phyloP scores from a whole-genome alignment of 2,329 filamentous ascomycete species.

The Tolypocladium cylindrosporum region DNA sequence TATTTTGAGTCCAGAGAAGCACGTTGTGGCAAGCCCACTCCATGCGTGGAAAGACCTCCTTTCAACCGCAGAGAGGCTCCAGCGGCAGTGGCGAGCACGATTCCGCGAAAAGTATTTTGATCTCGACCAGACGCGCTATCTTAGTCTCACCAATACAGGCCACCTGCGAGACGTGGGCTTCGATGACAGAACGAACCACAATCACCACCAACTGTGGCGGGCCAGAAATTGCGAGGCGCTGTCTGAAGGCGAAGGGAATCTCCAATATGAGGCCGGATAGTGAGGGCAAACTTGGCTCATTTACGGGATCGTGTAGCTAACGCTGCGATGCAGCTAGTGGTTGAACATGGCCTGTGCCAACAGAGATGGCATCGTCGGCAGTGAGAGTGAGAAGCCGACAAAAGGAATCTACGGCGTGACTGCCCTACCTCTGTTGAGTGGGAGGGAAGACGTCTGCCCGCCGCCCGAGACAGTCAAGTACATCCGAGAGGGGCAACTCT shows the following conservation, averaged over 20 bases:
- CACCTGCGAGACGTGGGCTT: slow-evolving; percentile 31
- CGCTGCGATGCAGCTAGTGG: slow-evolving; percentile 40
- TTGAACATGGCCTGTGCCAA: slow-evolving; percentile 44
- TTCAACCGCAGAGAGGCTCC: slow-evolving; percentile 26
- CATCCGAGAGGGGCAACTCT: slow-evolving; percentile 29
- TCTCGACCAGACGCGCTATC: slow-evolving; percentile 33
- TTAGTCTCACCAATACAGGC: slow-evolving; percentile 23
- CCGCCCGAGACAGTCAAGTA: slow-evolving; percentile 28
- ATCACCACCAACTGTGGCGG: slow-evolving; percentile 24
- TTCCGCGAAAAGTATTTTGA: slow-evolving; percentile 34
- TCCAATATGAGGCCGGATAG: slow-evolving; percentile 37
- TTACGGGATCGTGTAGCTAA: slow-evolving; percentile 7
- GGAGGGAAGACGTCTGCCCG: slow-evolving; percentile 33
- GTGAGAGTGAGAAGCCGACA: slow-evolving; percentile 32
- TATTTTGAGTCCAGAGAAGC: slow-evolving; percentile 20
- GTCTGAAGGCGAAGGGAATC: slow-evolving; percentile 29
- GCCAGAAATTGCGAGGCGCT: slow-evolving; percentile 21
- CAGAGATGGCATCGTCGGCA: slow-evolving; percentile 43
- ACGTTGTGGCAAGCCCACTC: slow-evolving; percentile 14
- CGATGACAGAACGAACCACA: slow-evolving; percentile 17
- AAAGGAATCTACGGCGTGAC: slow-evolving; percentile 34
- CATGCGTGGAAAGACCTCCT: slow-evolving; percentile 23
- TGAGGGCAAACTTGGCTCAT: slow-evolving; percentile 19
- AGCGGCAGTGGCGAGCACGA: slow-evolving; percentile 31
- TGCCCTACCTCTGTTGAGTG: slow-evolving; percentile 40